Evolutionary conservation across 2,329 filamentous ascomycete genomes (phyloP), one percentile per base, ranked within the genome.

Genomic region (Fusarium austroafricanum): DNA sequence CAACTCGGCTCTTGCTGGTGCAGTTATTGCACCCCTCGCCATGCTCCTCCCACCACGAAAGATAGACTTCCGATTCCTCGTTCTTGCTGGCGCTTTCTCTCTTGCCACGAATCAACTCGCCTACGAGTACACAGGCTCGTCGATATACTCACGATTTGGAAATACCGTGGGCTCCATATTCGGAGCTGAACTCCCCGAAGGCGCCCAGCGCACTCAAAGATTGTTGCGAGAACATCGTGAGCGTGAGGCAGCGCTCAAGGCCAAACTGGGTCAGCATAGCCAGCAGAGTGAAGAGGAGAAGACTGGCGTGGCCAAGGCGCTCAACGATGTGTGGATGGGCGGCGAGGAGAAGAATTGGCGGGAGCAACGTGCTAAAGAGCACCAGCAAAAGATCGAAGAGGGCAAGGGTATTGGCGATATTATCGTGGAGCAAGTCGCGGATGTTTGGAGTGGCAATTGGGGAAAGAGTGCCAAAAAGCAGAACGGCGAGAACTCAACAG

Each of bases 311-410:
- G 75, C 73, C 12, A 70, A 76, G 55, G 49, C 77, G 47, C 74
- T 87, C 55, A 78, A 83, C 65, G 81, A 81, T 66, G 75, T 89
- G 17, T 89, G 87, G 87, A 85, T 87, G 83, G 87, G 87, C 33
- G 81, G 81, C 37, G 86, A 88, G 74, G 76, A 76, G n/a, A 80
- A 83, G 43, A 81, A 84, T 67, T 88, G 86, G 86, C 80, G 81
- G 73, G 76, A 82, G 77, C 83, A 83, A 80, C 79, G 86, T 63
- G 78, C 81, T 5, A 80, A 81, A 72, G 81, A 83, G 74, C 85
- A 88, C 71, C 79, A 79, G 61, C 83, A 83, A 75, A 85, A 84
- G 58, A 75, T 89, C 38, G 81, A 84, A 51, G 83, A 87, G 63
- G 87, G 87, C 6, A 85, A 83, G 71, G 86, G 86, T 5, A 82